A percentile compares a stretch with the other conserved stretches of the same genome.
These are phyloP conservation scores for Nakazawaea laoshanensis DNA, from an alignment of 805 yeast genomes.

Conservation along the genomic window DNA sequence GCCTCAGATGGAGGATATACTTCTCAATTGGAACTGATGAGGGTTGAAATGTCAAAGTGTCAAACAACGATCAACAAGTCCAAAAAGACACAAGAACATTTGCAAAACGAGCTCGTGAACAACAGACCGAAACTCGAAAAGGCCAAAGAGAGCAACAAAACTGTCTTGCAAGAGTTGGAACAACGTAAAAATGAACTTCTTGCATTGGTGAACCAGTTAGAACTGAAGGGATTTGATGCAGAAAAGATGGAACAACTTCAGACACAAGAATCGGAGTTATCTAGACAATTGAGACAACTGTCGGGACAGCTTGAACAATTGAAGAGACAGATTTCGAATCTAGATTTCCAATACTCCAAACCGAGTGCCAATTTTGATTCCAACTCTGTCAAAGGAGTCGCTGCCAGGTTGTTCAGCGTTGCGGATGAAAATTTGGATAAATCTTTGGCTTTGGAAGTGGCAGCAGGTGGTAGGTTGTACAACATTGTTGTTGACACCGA, in stretches of 20 bases:
- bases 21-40: conserved; percentile 59
- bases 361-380: conserved; percentile 59
- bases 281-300: conserved; percentile 33
- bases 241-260: conserved; percentile 33
- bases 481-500: conserved; percentile 90
- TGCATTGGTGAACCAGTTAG: conserved; percentile 32
- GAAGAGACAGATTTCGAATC: conserved; percentile 56
- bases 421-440: conserved; percentile 46
- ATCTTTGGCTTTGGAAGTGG: conserved; percentile 80
- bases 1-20: conserved; percentile 69
- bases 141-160: conserved; percentile 43
- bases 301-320: conserved; percentile 42
- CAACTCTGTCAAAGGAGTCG: conserved; percentile 72
- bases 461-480: conserved; percentile 88
- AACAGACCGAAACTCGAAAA: conserved; percentile 38
- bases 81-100: conserved; percentile 48
- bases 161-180: conserved; percentile 33
- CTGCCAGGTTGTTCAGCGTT: conserved; percentile 73
- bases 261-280: conserved; percentile 32
- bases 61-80: conserved; percentile 51
- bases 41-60: conserved; percentile 43
- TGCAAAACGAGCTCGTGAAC: conserved; percentile 38
- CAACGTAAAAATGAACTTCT: conserved; percentile 28
- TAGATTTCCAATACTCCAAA: conserved; percentile 65
- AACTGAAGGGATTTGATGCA: conserved; percentile 51